A percentile compares a stretch with the other conserved stretches of the same genome.
Evolutionary conservation across 768 basidiomycete species (phyloP).

Genomic region (Lactarius quietus): DNA sequence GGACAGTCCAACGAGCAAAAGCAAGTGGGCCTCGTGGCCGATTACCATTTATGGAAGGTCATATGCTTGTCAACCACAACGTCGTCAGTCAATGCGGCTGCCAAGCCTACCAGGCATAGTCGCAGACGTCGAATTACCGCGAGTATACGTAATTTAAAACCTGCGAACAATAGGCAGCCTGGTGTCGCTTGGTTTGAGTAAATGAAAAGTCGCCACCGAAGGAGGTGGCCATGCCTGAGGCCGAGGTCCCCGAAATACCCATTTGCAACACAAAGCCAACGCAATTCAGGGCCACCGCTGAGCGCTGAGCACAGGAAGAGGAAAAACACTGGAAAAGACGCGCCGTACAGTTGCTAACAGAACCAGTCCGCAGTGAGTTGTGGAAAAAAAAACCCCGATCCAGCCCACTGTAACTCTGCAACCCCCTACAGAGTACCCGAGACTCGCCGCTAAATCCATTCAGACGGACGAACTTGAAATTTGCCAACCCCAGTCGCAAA

Average conservation of each 20-base stretch:
- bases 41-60: not conserved
- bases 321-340: not conserved
- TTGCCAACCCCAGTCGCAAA: not conserved
- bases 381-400: not conserved
- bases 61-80: not conserved
- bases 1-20: not conserved
- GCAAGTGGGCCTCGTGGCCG: not conserved
- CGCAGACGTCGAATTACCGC: not conserved
- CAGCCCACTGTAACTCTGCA: not conserved
- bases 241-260: not conserved
- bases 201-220: not conserved
- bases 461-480: not conserved
- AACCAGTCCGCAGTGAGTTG: not conserved
- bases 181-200: not conserved
- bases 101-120: not conserved
- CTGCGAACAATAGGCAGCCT: not conserved
- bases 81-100: not conserved
- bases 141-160: not conserved
- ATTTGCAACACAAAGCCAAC: not conserved
- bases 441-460: not conserved
- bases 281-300: not conserved
- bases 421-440: too few relatives aligned
- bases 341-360: not conserved
- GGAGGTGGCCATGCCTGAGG: not conserved
- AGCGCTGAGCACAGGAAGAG: not conserved